These are phyloP conservation scores for Kurtzmaniella cleridarum DNA, from an alignment of 805 yeast species.

Conservation along the genomic window DNA sequence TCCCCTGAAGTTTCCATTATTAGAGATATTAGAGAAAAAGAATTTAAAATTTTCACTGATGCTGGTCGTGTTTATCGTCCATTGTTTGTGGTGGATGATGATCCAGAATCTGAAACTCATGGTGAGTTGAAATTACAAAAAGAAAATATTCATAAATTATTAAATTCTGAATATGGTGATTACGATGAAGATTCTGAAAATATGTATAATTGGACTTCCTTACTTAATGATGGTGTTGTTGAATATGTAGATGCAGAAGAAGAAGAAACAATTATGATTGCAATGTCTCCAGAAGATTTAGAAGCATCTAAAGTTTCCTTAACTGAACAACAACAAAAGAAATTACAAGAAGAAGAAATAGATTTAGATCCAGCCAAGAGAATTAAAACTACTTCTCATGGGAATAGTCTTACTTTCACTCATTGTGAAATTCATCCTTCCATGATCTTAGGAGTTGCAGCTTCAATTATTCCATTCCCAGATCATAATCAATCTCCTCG, in stretches of 20 bases:
- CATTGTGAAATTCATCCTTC: slow-evolving; percentile 99
- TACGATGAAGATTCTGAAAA: slow-evolving; percentile 47
- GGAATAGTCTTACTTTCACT: slow-evolving; percentile 74
- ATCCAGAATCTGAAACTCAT: slow-evolving; percentile 57
- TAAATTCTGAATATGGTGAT: slow-evolving; percentile 60
- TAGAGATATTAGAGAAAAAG: slow-evolving; percentile 94
- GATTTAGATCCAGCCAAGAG: slow-evolving; percentile 76
- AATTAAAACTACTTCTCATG: slow-evolving; percentile 59
- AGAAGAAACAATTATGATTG: slow-evolving; percentile 97
- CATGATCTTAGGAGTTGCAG: slow-evolving; percentile 98
- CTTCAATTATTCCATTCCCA: slow-evolving; percentile 98
- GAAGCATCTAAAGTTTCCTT: slow-evolving; percentile 50
- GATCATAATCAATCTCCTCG: slow-evolving; percentile 99
- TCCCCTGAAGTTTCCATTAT: slow-evolving; percentile 95
- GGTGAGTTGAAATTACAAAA: slow-evolving; percentile 82
- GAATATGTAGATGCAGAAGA: slow-evolving; percentile 99
- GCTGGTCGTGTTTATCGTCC: slow-evolving; percentile 99
- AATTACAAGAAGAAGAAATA: slow-evolving; percentile 37
- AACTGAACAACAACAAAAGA: slow-evolving; percentile 39
- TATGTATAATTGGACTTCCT: slow-evolving; percentile 75
- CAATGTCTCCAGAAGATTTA: slow-evolving; percentile 97
- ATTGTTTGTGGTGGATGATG: slow-evolving; percentile 86
- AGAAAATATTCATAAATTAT: slow-evolving; percentile 70
- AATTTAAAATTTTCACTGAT: slow-evolving; percentile 93
- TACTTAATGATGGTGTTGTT: slow-evolving; percentile 80